phyloP scores from a whole-genome alignment of 139 green algal genomes.

The Pleodorina starrii region DNA sequence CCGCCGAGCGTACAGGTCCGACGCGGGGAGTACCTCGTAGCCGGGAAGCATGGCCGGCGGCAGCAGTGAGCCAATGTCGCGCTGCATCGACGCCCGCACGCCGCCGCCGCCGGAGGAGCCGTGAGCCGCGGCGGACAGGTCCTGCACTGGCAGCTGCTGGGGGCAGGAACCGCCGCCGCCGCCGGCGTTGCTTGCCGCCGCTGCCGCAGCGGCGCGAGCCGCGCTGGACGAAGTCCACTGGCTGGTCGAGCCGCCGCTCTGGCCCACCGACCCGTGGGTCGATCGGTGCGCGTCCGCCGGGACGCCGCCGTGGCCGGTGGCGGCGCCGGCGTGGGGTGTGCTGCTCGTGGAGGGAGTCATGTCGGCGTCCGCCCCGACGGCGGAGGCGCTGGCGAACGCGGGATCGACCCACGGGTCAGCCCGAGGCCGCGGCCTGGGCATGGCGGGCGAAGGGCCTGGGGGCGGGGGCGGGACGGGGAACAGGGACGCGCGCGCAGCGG shows the following conservation, averaged over 20 bases:
- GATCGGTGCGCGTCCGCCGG: no score
- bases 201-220: background rate
- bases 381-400: no score
- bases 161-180: background rate
- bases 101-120: background rate
- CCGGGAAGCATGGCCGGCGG: slow-evolving; percentile 16
- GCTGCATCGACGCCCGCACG: background rate
- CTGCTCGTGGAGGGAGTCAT: no score
- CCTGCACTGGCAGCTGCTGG: background rate
- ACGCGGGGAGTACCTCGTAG: background rate
- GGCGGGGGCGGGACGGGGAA: no score
- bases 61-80: slow-evolving; percentile 6
- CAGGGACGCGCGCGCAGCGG: no score
- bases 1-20: background rate
- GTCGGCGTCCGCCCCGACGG: no score
- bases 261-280: background rate
- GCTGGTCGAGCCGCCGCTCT: background rate
- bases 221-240: background rate
- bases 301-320: no score
- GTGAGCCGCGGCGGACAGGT: background rate
- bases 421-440: no score
- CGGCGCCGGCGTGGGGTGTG: no score
- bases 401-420: no score
- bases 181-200: background rate
- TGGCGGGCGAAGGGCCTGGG: no score